Evolutionary conservation across 2,329 filamentous ascomycete species (phyloP), one percentile per base, ranked within the genome.

Genomic region (Grosmannia clavigera): DNA sequence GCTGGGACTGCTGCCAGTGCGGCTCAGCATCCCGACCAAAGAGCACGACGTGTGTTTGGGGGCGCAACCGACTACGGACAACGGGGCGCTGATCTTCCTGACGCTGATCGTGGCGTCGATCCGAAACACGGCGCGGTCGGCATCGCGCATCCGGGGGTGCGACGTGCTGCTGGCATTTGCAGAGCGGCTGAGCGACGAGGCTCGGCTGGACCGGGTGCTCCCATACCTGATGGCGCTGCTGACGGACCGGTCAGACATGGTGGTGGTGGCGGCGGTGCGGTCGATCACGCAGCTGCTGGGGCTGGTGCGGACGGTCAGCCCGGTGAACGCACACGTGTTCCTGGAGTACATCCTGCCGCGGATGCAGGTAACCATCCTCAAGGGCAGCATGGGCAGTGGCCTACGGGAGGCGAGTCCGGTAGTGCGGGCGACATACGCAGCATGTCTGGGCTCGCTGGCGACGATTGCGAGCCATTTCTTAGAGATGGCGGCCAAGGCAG

Each of bases 111-210:
- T 92, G 7, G 89, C 92, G 2, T 95, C 90, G 25, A 73, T 99
- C 65, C 83, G 94, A 63, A 96, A 92, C 62, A 96, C 92, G 16
- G 90, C 91, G 5, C 86, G 92, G 66, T 84, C 92, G 3, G 87
- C 90, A n/a, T 90, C 92, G 31, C 87, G 90, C 65, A 79, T 96
- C 51, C 85, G 90, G 66, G 94, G 90, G 1, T 95, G 94, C 68
- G 94, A 99, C 70, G 80, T 99, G 50, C 79, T 99, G 55, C 75
- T 99, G 57, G 92, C 92, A 2, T 96, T 99, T 70, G 85, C 92
- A 0, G 92, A 97, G 73, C 81, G 88, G 61, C 74, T 97, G 29
- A 95, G 92, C 0, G 95, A 99, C 70, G 94, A 99, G 73, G 92
- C 92, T 3, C 97, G 96, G 71, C 77, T 99, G 56, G 95, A 99